A percentile compares a stretch with the other conserved stretches of the same genome.
Conservation (phyloP, 805 yeast genomes). For the Schwanniomyces pseudopolymorphus region DNA sequence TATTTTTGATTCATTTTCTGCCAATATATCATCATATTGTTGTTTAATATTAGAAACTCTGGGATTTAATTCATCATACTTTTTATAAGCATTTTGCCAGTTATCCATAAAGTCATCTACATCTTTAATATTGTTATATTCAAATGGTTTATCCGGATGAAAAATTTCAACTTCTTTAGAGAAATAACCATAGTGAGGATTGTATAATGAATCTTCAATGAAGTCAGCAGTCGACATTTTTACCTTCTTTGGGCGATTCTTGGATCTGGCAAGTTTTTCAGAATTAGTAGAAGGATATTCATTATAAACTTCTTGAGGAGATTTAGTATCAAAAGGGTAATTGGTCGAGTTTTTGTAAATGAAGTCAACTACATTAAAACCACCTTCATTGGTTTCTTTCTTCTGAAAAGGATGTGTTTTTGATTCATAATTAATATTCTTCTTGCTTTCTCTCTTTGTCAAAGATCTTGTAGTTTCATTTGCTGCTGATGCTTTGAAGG, state of each 20-base stretch:
- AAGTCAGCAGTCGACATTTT: slow-evolving; percentile 78
- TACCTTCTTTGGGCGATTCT: slow-evolving; percentile 54
- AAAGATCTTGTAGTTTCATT: slow-evolving; percentile 17
- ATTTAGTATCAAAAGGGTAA: slow-evolving; percentile 37
- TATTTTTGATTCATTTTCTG: slow-evolving; percentile 1
- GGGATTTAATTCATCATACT: slow-evolving; percentile 40
- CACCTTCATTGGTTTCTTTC: slow-evolving; percentile 1
- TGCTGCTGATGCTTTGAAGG: slow-evolving; percentile 35
- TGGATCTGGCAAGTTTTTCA: slow-evolving; percentile 28
- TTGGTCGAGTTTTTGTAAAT: slow-evolving; percentile 40
- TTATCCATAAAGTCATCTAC: slow-evolving; percentile 67
- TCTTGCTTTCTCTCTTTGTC: neutral
- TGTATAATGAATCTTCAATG: slow-evolving; percentile 81
- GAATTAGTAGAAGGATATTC: slow-evolving; percentile 35
- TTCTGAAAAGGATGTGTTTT: slow-evolving; percentile 26
- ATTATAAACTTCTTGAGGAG: slow-evolving; percentile 41
- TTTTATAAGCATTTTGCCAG: slow-evolving; percentile 64
- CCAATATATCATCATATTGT: slow-evolving; percentile 7
- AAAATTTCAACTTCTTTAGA: slow-evolving; percentile 76
- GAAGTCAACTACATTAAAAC: slow-evolving; percentile 28
- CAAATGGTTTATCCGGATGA: slow-evolving; percentile 63
- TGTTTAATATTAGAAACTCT: slow-evolving; percentile 10
- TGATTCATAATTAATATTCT: neutral
- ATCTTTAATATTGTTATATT: slow-evolving; percentile 54
- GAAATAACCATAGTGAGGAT: slow-evolving; percentile 81